Percentiles rank a stretch among this genome's conserved stretches.
Evolutionary conservation across 2,329 filamentous ascomycete genomes (phyloP).

Genomic region (Aspergillus hiratsukae): DNA sequence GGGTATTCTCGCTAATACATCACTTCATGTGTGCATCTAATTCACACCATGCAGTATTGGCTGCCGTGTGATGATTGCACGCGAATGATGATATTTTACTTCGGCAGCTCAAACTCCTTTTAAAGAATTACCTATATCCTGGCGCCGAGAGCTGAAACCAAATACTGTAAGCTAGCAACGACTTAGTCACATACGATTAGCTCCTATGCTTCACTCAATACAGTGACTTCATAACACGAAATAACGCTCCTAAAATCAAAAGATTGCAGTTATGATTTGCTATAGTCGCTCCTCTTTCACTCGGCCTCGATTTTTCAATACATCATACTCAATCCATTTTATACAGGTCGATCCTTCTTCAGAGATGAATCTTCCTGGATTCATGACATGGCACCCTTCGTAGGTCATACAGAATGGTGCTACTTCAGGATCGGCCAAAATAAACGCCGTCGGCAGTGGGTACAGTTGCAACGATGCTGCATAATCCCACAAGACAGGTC

Average conservation of each 20-base stretch:
- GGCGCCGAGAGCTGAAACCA: not conserved
- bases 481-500: slow-evolving; percentile 90
- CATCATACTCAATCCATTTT: slow-evolving; percentile 84
- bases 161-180: not conserved
- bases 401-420: slow-evolving; percentile 85
- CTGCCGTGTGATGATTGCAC: not conserved
- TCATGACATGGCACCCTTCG: slow-evolving; percentile 93
- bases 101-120: not conserved
- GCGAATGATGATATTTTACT: not conserved
- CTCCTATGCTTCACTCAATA: not conserved
- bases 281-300: slow-evolving; percentile 61
- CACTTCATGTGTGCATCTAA: not conserved
- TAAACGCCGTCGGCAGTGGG: slow-evolving; percentile 77
- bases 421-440: slow-evolving; percentile 76
- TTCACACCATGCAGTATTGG: not conserved
- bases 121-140: not conserved
- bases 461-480: slow-evolving; percentile 73
- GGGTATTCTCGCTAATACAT: not conserved
- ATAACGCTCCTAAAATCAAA: not conserved
- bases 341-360: slow-evolving; percentile 64
- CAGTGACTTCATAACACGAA: not conserved
- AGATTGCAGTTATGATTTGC: not conserved
- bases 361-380: slow-evolving; percentile 74
- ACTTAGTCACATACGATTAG: not conserved
- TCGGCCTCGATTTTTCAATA: slow-evolving; percentile 56